These are phyloP conservation scores for Apodospora peruviana DNA, from an alignment of 495 filamentous ascomycete genomes.

Conservation along the genomic window DNA sequence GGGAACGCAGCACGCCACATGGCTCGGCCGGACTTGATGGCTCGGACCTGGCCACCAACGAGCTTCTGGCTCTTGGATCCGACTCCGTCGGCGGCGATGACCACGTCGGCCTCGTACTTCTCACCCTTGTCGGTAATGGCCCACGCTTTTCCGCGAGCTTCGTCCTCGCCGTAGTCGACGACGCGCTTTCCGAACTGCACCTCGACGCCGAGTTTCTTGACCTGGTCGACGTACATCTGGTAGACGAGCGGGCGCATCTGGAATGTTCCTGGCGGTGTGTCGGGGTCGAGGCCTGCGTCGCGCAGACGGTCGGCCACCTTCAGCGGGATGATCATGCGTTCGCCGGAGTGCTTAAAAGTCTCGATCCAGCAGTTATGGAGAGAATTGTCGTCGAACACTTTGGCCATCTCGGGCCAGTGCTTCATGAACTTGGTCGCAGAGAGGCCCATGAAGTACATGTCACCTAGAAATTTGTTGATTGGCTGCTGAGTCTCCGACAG, in stretches of 20 bases:
- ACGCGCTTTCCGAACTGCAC: constrained; percentile 50
- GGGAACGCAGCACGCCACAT: constrained; percentile 49
- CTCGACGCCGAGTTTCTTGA: constrained; percentile 42
- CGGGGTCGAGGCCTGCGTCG: constrained; percentile 27
- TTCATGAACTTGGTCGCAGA: constrained; percentile 45
- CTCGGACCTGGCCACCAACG: constrained; percentile 45
- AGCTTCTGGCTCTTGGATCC: constrained; percentile 45
- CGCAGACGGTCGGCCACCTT: constrained; percentile 37
- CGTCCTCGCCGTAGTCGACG: constrained; percentile 46
- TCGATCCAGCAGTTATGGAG: constrained; percentile 45
- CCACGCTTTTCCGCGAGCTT: constrained; percentile 31
- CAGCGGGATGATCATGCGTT: constrained; percentile 33
- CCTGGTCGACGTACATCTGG: constrained; percentile 49
- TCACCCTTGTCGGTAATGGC: constrained; percentile 46
- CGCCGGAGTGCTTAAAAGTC: constrained; percentile 48
- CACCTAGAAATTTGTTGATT: constrained; percentile 44
- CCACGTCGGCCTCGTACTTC: constrained; percentile 45
- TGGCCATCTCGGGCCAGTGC: constrained; percentile 51
- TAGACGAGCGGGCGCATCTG: constrained; percentile 50
- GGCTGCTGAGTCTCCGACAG: too few species aligned
- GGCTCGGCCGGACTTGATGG: constrained; percentile 42
- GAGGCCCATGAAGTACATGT: constrained; percentile 51
- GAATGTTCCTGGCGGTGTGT: constrained; percentile 35
- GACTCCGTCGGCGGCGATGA: constrained; percentile 58
- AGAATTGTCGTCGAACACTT: constrained; percentile 42